phyloP scores from a whole-genome alignment of 257 asterid genomes.

The Solanum peruvianum region DNA sequence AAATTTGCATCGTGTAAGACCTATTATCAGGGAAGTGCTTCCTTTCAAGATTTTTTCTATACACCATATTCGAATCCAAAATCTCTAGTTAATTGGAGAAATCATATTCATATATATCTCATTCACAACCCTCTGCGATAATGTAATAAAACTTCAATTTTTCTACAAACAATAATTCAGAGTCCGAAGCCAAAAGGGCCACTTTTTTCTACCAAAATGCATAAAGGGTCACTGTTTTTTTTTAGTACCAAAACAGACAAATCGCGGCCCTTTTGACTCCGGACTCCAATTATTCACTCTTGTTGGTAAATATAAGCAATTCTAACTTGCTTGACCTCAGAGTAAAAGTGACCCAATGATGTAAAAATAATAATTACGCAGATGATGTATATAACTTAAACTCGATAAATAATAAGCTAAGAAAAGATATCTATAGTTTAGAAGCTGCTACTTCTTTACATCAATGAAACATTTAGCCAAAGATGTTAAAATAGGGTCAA shows the following conservation, averaged over 20 bases:
- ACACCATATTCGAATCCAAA: fast-evolving
- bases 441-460: background rate
- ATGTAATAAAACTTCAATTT: too few relatives aligned
- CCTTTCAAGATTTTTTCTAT: background rate
- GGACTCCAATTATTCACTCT: too few relatives aligned
- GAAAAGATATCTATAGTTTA: background rate
- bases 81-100: too few relatives aligned
- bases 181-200: background rate
- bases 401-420: background rate
- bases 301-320: background rate
- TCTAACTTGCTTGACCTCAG: too few relatives aligned
- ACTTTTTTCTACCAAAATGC: background rate
- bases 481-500: background rate
- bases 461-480: background rate
- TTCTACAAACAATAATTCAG: background rate
- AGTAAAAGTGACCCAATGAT: too few relatives aligned
- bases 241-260: too few relatives aligned
- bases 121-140: background rate
- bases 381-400: background rate
- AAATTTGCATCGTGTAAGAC: too few relatives aligned
- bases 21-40: background rate
- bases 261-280: too few relatives aligned
- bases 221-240: background rate
- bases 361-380: too few relatives aligned
- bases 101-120: background rate